Evolutionary conservation across 352 stramenopile genomes (phyloP), one percentile per base, ranked within the genome.

Genomic region (Globisporangium okanoganense): DNA sequence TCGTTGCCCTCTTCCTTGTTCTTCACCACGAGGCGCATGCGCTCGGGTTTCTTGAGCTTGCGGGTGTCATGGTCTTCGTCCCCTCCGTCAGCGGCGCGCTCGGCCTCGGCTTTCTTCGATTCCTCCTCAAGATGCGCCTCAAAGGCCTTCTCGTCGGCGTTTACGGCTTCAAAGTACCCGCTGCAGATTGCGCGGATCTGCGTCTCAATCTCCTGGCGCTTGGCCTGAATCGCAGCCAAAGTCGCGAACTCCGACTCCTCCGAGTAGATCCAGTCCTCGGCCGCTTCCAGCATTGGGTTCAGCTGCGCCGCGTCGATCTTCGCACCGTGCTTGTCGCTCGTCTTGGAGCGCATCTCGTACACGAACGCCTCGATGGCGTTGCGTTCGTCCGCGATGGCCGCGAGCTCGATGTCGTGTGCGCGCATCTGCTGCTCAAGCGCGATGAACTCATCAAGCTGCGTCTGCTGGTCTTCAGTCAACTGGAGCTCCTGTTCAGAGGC

Each of bases 1-100:
- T 97, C 91, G 48, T 90, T 98, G 61, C 92, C 94, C 64, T 98
- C 94, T 38, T 98, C 92, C 78, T 98, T 98, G 73, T 98, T 98
- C 69, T 97, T 96, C 27, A 79, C 70, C 33, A 98, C 88, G 61
- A 97, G 87, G n/a, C 90, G 78, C 90, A 98, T 97, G 45, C 92
- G 88, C 51, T 97, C 90, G 16, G 85, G 82, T 62, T 96, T 98
- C 61, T 93, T 95, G 4, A 98, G 87, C 69, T 97, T 97, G 45
- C 92, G 85, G 13, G 78, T 90, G 65, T 98, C 92, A 70, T 97
- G 88, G 73, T 98, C 92, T 50, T 97, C 92, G 31, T 96, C 81
- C 54, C 71, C 66, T 33, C 82, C 82, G 3, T 90, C 82, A 27
- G 77, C 72, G 43, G 85, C 80, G 35, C 85, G 75, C 59, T 95